Percentiles rank a stretch among this genome's conserved stretches.
These are phyloP conservation scores for Diaporthe ilicicola DNA, from an alignment of 2,329 filamentous ascomycete genomes.

Conservation along the genomic window DNA sequence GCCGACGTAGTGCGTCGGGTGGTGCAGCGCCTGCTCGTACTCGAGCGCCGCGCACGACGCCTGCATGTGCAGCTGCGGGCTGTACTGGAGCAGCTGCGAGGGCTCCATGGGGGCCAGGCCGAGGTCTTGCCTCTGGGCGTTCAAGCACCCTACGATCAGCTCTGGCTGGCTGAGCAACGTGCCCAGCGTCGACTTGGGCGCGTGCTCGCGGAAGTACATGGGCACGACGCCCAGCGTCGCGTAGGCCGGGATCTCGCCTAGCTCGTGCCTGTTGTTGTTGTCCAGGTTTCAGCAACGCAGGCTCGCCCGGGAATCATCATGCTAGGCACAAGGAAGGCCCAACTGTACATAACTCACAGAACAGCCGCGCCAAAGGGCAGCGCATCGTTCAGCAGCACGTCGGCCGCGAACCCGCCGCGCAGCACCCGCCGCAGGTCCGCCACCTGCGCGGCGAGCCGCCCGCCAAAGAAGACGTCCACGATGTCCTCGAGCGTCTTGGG, in stretches of 20 bases:
- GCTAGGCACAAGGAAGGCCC: not conserved
- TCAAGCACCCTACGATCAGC: constrained; percentile 40
- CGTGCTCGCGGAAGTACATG: constrained; percentile 45
- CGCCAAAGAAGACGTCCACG: constrained; percentile 38
- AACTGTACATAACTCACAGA: not conserved
- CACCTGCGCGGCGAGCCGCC: constrained; percentile 46
- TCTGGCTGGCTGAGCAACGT: constrained; percentile 43
- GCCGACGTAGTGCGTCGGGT: constrained; percentile 43
- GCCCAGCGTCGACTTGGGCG: constrained; percentile 40
- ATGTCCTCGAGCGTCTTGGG: constrained; percentile 44
- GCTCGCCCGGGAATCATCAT: not conserved
- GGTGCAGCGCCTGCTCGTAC: constrained; percentile 40
- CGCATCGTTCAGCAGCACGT: constrained; percentile 48
- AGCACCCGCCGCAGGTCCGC: constrained; percentile 46
- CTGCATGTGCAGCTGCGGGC: constrained; percentile 48
- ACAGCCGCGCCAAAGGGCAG: constrained; percentile 48
- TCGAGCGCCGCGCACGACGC: constrained; percentile 46
- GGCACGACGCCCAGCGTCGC: constrained; percentile 49
- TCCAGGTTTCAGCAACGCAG: too few species aligned
- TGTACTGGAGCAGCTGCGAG: constrained; percentile 45
- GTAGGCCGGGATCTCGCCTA: constrained; percentile 41
- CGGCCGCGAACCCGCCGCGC: constrained; percentile 40
- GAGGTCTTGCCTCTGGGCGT: constrained; percentile 41
- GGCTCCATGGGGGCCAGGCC: constrained; percentile 41
- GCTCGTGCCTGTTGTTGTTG: constrained; percentile 38